Conservation (phyloP, 495 filamentous ascomycete species). For the Cladorrhinum samala region DNA sequence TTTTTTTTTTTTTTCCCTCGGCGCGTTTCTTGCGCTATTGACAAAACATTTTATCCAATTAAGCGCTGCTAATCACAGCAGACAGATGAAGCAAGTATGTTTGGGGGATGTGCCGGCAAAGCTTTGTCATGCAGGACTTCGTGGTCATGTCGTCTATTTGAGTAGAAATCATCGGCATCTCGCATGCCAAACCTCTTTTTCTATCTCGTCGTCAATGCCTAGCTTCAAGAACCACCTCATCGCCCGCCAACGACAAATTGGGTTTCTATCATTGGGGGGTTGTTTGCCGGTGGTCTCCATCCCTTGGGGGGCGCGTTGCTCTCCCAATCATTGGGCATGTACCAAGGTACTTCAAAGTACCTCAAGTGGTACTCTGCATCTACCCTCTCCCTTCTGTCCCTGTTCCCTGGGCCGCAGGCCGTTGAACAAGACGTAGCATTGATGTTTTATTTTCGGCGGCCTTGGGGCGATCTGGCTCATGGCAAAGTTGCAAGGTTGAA, state of each 20-base stretch:
- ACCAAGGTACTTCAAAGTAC: neutral
- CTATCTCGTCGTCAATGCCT: neutral
- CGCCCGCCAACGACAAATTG: constrained; percentile 2
- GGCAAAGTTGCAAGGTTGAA: constrained; percentile 4
- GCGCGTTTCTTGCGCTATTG: constrained; percentile 9
- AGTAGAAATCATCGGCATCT: constrained; percentile 32
- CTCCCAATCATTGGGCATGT: neutral
- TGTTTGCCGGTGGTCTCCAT: neutral
- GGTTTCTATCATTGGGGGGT: constrained; percentile 8
- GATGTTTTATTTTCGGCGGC: neutral
- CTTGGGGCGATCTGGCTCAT: constrained; percentile 9
- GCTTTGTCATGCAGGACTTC: constrained; percentile 37
- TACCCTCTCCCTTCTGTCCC: neutral
- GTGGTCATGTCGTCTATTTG: constrained; percentile 33
- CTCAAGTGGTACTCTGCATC: neutral
- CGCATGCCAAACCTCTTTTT: constrained; percentile 14
- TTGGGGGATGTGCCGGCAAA: neutral
- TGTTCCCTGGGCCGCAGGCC: constrained; percentile 5
- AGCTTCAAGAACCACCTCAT: constrained; percentile 4
- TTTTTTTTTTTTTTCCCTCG: neutral
- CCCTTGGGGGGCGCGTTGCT: constrained; percentile 8
- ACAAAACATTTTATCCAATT: constrained; percentile 12
- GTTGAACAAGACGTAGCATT: constrained; percentile 1
- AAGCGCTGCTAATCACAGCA: constrained; percentile 17
- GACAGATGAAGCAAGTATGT: neutral